Conservation (phyloP, 345 rosid genomes). For the Cardamine resedifolia region DNA sequence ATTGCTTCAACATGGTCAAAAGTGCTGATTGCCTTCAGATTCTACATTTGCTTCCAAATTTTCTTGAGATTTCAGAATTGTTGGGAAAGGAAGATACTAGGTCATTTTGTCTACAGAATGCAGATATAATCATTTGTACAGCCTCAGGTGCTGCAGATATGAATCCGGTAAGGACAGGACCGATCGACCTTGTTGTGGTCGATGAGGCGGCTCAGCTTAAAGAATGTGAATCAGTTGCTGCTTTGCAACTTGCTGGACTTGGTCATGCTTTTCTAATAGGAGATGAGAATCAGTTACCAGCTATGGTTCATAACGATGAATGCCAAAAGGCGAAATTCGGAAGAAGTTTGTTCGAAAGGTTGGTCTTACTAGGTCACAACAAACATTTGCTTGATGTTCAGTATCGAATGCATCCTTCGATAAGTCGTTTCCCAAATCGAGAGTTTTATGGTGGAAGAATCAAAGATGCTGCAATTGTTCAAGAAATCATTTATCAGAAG, state of each 20-base stretch:
- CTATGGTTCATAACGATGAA: conserved; percentile 44
- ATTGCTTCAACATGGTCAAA: background rate
- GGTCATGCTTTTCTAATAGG: conserved; percentile 47
- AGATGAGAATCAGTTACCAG: conserved; percentile 47
- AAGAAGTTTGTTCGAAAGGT: conserved; percentile 71
- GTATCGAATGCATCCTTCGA: conserved; percentile 74
- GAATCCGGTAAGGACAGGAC: background rate
- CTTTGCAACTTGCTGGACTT: too few species aligned
- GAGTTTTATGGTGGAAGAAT: too few species aligned
- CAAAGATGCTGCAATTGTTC: too few species aligned
- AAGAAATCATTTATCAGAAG: too few species aligned
- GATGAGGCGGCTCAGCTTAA: too few species aligned
- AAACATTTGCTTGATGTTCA: conserved; percentile 56
- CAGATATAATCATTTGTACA: conserved; percentile 43
- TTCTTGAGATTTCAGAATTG: background rate
- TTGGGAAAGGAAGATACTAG: background rate
- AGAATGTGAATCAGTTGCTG: too few species aligned
- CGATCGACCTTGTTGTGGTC: too few species aligned
- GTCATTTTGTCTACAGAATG: conserved; percentile 36
- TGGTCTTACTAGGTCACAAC: conserved; percentile 45
- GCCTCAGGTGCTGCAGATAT: conserved; percentile 41
- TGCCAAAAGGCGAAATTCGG: conserved; percentile 45
- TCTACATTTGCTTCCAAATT: background rate
- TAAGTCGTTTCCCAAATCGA: conserved; percentile 47
- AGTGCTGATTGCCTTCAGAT: background rate